Conservation (phyloP, 2,329 filamentous ascomycete species). For the Penicillium psychrosexuale region DNA sequence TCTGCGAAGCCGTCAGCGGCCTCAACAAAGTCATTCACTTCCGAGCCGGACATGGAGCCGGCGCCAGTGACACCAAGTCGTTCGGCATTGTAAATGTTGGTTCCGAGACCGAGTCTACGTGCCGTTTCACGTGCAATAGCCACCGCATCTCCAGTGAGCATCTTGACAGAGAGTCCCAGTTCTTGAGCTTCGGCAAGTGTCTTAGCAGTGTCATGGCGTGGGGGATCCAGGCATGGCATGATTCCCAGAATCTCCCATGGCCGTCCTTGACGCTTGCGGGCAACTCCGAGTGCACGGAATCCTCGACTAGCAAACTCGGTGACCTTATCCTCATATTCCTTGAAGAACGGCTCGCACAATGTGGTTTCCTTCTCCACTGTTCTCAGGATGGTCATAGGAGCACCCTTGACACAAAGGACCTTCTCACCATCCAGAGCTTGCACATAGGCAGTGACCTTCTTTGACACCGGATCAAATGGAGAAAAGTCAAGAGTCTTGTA, state of each 20-base stretch:
- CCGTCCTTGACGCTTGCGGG: slow-evolving; percentile 77
- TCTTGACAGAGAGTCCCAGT: slow-evolving; percentile 87
- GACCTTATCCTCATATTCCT: slow-evolving; percentile 88
- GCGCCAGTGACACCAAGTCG: slow-evolving; percentile 85
- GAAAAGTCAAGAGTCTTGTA: slow-evolving; percentile 82
- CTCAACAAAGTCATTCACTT: slow-evolving; percentile 94
- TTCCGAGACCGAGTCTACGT: slow-evolving; percentile 84
- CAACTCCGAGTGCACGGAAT: slow-evolving; percentile 91
- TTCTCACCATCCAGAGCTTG: slow-evolving; percentile 78
- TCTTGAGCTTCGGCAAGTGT: slow-evolving; percentile 87
- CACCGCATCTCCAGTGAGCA: slow-evolving; percentile 92
- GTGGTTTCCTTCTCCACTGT: slow-evolving; percentile 79
- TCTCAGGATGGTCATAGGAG: slow-evolving; percentile 81
- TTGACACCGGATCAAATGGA: slow-evolving; percentile 89
- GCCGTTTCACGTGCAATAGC: slow-evolving; percentile 91
- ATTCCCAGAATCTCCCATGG: slow-evolving; percentile 91
- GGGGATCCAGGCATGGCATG: slow-evolving; percentile 90
- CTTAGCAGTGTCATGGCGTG: slow-evolving; percentile 83
- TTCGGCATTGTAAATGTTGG: slow-evolving; percentile 92
- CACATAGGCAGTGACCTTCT: slow-evolving; percentile 83
- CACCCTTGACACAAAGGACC: slow-evolving; percentile 87
- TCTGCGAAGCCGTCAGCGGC: slow-evolving; percentile 93
- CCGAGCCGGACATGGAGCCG: slow-evolving; percentile 88
- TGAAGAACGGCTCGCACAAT: slow-evolving; percentile 70
- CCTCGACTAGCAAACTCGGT: slow-evolving; percentile 88